Evolutionary conservation across 192 early-diverging fungal species (phyloP).

Genomic region (Linnemannia hyalina): DNA sequence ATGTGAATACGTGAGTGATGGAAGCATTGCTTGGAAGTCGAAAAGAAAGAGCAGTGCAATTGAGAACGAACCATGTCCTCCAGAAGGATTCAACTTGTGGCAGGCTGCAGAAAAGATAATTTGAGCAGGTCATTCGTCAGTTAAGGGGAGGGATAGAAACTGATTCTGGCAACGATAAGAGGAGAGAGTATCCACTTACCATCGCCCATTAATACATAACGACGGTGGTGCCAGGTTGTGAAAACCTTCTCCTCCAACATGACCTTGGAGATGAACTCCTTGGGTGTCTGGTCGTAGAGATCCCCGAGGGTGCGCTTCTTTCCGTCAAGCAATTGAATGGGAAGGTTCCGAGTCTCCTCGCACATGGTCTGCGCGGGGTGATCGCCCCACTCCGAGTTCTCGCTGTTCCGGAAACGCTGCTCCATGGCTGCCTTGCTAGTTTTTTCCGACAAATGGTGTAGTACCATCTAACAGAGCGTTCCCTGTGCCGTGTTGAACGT

Average conservation of each 20-base stretch:
- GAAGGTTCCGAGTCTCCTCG: background rate
- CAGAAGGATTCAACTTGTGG: background rate
- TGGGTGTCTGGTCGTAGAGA: background rate
- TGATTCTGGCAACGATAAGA: background rate
- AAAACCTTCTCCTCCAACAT: constrained; percentile 5
- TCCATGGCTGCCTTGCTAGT: background rate
- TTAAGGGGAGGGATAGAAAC: background rate
- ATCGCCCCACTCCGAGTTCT: background rate
- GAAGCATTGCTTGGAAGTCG: background rate
- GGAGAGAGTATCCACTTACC: background rate
- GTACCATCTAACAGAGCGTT: background rate
- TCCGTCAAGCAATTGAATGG: background rate
- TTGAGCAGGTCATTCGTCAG: background rate
- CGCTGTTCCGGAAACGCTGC: background rate
- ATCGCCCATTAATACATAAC: background rate
- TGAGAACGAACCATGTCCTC: background rate
- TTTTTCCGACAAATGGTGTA: background rate
- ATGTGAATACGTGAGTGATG: background rate
- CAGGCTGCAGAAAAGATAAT: background rate
- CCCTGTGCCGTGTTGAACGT: background rate
- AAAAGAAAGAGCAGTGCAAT: background rate
- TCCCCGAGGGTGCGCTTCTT: background rate
- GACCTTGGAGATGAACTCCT: constrained; percentile 3
- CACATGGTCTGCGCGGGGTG: background rate
- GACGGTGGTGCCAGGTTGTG: background rate